A percentile compares a stretch with the other conserved stretches of the same genome.
Evolutionary conservation across 2,329 filamentous ascomycete species (phyloP).

Genomic region (Leptographium flavum): DNA sequence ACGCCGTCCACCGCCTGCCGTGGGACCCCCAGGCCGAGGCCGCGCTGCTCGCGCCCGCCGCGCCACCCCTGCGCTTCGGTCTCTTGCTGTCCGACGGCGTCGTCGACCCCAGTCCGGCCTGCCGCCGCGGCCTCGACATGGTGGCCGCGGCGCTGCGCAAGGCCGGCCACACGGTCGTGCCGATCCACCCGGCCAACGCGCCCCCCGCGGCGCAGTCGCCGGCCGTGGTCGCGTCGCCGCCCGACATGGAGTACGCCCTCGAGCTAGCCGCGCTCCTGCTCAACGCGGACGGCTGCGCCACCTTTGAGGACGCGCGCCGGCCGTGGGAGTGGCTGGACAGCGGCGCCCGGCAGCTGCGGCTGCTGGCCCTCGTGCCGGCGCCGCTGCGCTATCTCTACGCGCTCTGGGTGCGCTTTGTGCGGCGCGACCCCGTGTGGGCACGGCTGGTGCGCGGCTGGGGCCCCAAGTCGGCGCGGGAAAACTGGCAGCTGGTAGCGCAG

Average conservation of each 20-base stretch:
- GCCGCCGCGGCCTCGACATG: conserved; percentile 58
- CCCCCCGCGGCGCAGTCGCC: neutral
- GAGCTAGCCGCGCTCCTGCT: conserved; percentile 66
- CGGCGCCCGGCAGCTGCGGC: conserved; percentile 61
- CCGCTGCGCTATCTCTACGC: conserved; percentile 77
- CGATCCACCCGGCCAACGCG: conserved; percentile 31
- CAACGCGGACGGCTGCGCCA: conserved; percentile 71
- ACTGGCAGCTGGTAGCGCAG: conserved; percentile 67
- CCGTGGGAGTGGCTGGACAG: conserved; percentile 66
- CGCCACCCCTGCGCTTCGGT: conserved; percentile 51
- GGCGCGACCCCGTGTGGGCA: conserved; percentile 63
- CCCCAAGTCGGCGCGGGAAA: conserved; percentile 58
- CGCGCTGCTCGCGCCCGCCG: conserved; percentile 45
- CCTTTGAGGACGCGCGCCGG: conserved; percentile 63
- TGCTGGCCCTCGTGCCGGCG: conserved; percentile 57
- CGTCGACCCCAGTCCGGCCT: conserved; percentile 76
- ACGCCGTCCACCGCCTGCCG: conserved; percentile 68
- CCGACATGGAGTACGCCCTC: conserved; percentile 61
- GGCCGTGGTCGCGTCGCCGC: conserved; percentile 17
- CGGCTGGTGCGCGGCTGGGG: conserved; percentile 60
- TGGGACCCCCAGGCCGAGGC: conserved; percentile 54
- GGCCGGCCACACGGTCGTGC: conserved; percentile 62
- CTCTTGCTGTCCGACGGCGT: conserved; percentile 69
- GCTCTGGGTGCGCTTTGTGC: conserved; percentile 75
- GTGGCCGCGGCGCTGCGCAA: conserved; percentile 53